A percentile compares a stretch with the other conserved stretches of the same genome.
Evolutionary conservation across 306 rosid genomes (phyloP).

Genomic region (Vachellia pachyceras): DNA sequence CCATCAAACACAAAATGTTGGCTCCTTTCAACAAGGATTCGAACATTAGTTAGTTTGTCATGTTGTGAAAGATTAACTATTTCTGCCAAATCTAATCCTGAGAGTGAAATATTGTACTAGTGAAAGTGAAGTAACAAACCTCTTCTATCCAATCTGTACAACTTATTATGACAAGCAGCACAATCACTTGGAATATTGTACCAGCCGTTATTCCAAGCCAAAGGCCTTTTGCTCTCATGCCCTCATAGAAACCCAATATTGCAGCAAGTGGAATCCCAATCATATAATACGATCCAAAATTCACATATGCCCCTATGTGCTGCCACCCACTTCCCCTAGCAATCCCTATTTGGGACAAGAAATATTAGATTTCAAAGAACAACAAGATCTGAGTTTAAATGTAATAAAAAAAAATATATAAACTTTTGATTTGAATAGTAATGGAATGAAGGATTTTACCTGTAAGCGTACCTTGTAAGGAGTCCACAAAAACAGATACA

Average conservation of each 20-base stretch:
- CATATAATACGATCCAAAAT: neutral
- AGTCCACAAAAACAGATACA: conserved; percentile 56
- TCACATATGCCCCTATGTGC: neutral
- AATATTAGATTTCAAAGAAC: neutral
- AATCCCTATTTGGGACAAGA: conserved; percentile 53
- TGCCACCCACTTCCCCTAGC: conserved; percentile 32
- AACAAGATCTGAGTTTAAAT: neutral
- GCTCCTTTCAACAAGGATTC: too few relatives aligned
- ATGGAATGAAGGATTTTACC: conserved; percentile 41
- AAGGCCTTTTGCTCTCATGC: neutral
- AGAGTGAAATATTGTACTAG: neutral
- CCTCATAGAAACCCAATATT: neutral
- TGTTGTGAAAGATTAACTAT: too few relatives aligned
- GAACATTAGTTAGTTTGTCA: too few relatives aligned
- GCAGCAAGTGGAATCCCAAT: neutral
- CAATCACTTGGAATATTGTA: neutral
- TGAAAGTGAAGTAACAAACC: neutral
- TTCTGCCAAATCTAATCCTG: too few relatives aligned
- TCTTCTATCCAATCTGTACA: neutral
- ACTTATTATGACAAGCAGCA: neutral
- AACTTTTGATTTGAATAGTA: too few relatives aligned
- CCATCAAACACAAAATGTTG: too few relatives aligned
- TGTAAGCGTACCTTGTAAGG: conserved; percentile 63
- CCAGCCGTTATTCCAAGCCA: neutral
- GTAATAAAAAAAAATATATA: neutral